Evolutionary conservation across 2,329 filamentous ascomycete species (phyloP).

Genomic region (Trichoderma sp.): DNA sequence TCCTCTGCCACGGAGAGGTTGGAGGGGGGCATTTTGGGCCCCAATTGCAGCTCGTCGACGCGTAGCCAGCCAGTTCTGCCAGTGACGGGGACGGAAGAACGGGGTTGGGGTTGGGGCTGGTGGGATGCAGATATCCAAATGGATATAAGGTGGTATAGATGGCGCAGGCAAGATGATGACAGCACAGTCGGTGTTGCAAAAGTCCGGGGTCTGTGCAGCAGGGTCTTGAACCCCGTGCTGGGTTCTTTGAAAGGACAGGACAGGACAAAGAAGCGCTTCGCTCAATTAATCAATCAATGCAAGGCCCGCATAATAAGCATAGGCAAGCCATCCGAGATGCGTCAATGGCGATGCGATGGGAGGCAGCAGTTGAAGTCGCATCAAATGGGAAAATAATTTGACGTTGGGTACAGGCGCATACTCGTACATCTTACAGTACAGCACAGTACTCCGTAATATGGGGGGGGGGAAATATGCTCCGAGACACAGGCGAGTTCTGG

Average conservation of each 20-base stretch:
- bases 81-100: background rate
- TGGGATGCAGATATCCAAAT: background rate
- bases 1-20: slow-evolving; percentile 26
- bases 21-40: slow-evolving; percentile 29
- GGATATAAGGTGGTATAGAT: background rate
- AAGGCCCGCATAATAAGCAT: background rate
- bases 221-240: background rate
- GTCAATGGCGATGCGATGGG: background rate
- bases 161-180: background rate
- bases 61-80: background rate
- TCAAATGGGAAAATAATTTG: background rate
- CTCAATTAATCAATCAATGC: background rate
- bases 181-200: background rate
- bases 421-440: background rate
- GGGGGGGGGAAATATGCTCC: background rate
- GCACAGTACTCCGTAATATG: background rate
- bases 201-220: background rate
- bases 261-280: background rate
- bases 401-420: background rate
- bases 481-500: background rate
- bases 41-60: slow-evolving; percentile 28
- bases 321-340: background rate
- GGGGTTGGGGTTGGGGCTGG: background rate
- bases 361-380: background rate
- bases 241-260: background rate